Percentiles rank a stretch among this genome's conserved stretches.
Evolutionary conservation across 139 green algal genomes (phyloP).

Genomic region (Zygnema circumcarinatum): DNA sequence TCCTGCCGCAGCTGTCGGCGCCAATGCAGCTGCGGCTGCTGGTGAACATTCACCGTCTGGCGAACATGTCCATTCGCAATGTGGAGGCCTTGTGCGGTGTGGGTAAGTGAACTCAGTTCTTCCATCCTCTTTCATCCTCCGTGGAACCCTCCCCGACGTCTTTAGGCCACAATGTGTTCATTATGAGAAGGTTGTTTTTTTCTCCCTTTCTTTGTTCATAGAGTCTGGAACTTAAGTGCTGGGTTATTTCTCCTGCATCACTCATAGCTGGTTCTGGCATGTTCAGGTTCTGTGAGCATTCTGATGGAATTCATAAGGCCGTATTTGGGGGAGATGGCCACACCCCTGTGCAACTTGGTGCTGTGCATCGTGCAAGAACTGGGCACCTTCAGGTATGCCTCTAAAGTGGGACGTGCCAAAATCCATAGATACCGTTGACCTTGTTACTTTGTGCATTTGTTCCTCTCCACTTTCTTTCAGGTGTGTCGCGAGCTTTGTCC

Average conservation of each 20-base stretch:
- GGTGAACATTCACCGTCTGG: conserved; percentile 13
- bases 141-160: no score
- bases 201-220: no score
- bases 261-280: no score
- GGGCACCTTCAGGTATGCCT: conserved; percentile 27
- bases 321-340: not conserved
- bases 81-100: conserved; percentile 8
- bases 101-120: conserved; percentile 1
- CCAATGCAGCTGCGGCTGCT: conserved; percentile 1
- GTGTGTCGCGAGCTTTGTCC: no score
- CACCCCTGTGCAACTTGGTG: not conserved
- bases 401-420: no score
- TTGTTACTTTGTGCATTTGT: no score
- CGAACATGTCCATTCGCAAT: not conserved
- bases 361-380: conserved; percentile 15
- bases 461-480: no score
- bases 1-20: conserved; percentile 1
- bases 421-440: no score
- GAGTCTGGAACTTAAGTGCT: no score
- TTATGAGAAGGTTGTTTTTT: no score
- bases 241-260: no score
- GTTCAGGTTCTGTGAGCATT: not conserved
- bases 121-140: not conserved
- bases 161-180: no score
- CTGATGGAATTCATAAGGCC: not conserved